phyloP scores from a whole-genome alignment of 495 filamentous ascomycete species.

The Tuber melanosporum region DNA sequence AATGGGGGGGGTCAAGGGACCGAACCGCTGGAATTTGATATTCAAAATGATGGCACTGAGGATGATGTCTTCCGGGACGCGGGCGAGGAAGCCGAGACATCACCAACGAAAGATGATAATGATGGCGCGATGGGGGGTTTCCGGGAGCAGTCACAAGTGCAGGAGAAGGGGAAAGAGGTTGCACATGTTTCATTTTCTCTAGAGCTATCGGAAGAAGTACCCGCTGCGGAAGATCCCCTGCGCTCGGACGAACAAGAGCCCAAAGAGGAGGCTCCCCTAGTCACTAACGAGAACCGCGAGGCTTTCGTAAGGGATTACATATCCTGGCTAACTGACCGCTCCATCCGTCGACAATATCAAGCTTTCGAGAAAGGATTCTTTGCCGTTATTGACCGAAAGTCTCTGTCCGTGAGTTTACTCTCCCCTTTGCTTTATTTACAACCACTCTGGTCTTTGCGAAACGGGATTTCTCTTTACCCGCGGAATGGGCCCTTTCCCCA shows the following conservation, averaged over 20 bases:
- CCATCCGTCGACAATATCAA: slow-evolving; percentile 66
- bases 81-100: neutral
- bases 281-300: slow-evolving; percentile 70
- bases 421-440: neutral
- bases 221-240: neutral
- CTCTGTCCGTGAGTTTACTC: slow-evolving; percentile 44
- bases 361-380: slow-evolving; percentile 81
- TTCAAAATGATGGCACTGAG: neutral
- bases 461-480: neutral
- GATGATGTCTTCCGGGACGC: neutral
- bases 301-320: slow-evolving; percentile 85
- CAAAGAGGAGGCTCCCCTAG: slow-evolving; percentile 51
- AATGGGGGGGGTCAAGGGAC: neutral
- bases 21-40: neutral
- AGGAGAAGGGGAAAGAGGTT: slow-evolving; percentile 4
- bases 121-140: neutral
- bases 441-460: neutral
- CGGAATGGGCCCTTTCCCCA: neutral
- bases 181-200: neutral
- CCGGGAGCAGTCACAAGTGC: neutral
- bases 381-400: slow-evolving; percentile 62
- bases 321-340: slow-evolving; percentile 70
- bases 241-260: slow-evolving; percentile 12
- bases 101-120: neutral
- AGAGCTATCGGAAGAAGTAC: neutral